Evolutionary conservation across 495 filamentous ascomycete genomes (phyloP), one percentile per base, ranked within the genome.

Genomic region (Melanomma pulvis-pyrius): DNA sequence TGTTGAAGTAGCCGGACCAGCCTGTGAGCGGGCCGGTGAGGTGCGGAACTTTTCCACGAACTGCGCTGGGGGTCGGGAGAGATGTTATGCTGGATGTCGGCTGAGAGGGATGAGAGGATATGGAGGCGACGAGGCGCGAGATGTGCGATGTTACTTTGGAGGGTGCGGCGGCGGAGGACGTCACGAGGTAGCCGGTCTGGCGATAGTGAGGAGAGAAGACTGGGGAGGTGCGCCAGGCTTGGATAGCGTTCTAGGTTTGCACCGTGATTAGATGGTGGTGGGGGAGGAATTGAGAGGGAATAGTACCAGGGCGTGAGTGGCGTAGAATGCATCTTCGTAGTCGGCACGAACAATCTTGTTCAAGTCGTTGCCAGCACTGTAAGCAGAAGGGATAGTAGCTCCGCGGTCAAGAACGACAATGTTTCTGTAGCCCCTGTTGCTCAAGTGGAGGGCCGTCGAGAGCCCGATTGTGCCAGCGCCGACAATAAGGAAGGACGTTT

Each of bases 271-370:
- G 62, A 48, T 41, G 36, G 2, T 15, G 15, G n/a, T 1, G 13
- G 12, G 1, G 9, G 26, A 21, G 28, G n/a, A 19, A 7, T 13
- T 7, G 41, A 63, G 36, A 57, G 62, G 39, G 30, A 17, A 66
- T 74, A 65, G 61, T 68, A 82, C 79, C 44, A 83, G 72, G 2
- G 79, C 75, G 51, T 85, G 65, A 21, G 83, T 78, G 0, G 80
- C 79, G 36, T 86, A 86, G 57, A 84, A 83, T 4, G 75, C 75
- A 68, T 84, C 82, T 50, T 83, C 82, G 67, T 86, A 85, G 54
- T 85, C 82, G 12, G 80, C 80, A 7, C 83, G 78, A 22, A 85
- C 70, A 51, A 85, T 84, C 74, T 86, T 85, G 68, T 84, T 86
- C 29, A 83, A 63, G 65, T 86, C 82, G 61, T 80, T 79, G 28